Base-by-base conservation (phyloP, 2,329 filamentous ascomycete species). In the Alternaria triticina region DNA sequence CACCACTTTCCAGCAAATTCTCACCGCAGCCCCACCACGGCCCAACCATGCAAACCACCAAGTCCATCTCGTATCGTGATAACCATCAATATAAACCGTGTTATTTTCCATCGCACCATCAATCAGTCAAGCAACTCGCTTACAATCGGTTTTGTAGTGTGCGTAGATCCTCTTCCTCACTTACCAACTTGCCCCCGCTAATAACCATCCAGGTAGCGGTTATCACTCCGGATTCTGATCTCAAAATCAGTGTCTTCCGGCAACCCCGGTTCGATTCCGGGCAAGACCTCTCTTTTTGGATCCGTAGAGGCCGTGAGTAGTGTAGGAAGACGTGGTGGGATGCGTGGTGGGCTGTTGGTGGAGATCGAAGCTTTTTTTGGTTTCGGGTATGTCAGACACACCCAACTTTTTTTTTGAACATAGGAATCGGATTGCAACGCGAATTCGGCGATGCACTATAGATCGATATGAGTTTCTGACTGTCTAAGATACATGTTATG, bases 221-320 rank as follows among this genome's bases (percentile, higher is more conserved):
- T 62, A 62, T 62, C 59, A 62, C 59, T 62, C 55, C 59, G 59
- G 59, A 62, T 62, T 62, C 59, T 62, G 59, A 62, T 62, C 15
- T 30, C 4, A 1, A 12, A 22, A 43, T 61, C 28, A 33, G 40
- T 8, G 2, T 33, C 22, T 62, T 62, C 59, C 59, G 59, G 59
- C 59, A 62, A 62, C 59, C 59, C 59, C 59, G 47, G 59, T 62
- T 62, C 59, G 59, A 61, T 47, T 61, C 59, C 47, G 59, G 59
- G 59, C 59, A 61, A 61, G 59, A 61, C 59, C 59, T 61, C 36
- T 50, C 12, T 50, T 61, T 57, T 61, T 56, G 23, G 20, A 8
- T 2, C 22, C 5, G 9, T 36, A 27, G 49, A 51, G 12, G 20
- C 11, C 8, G 0, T 51, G 13, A 4, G 12, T n/a, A 8, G 13